Evolutionary conservation across 305 asterid genomes (phyloP).

Genomic region (Plantago coronopus): DNA sequence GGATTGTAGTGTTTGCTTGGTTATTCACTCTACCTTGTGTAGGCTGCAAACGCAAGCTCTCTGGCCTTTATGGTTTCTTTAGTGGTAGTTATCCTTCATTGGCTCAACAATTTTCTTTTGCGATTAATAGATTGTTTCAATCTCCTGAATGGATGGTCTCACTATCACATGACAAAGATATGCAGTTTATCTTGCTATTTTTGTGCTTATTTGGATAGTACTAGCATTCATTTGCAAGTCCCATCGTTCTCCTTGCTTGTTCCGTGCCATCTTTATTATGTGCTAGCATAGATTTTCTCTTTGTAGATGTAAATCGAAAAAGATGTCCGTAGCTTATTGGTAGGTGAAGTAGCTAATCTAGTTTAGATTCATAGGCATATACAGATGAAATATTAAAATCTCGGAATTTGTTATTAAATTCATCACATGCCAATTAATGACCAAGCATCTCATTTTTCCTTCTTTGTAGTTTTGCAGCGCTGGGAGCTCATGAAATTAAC

Average conservation of each 20-base stretch:
- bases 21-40: too few species aligned
- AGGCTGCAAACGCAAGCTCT: too few species aligned
- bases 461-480: too few species aligned
- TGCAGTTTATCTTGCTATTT: conserved; percentile 10
- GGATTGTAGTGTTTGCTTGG: too few species aligned
- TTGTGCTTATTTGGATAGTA: conserved; percentile 11
- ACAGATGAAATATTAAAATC: neutral
- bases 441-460: too few species aligned
- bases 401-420: neutral
- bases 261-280: neutral
- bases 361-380: neutral
- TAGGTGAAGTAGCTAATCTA: neutral
- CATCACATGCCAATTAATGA: too few species aligned
- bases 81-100: too few species aligned
- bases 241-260: neutral
- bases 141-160: too few species aligned
- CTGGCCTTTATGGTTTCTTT: too few species aligned
- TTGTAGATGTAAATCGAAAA: neutral
- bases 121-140: too few species aligned
- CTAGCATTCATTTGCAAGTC: conserved; percentile 12
- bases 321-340: neutral
- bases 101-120: too few species aligned
- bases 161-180: neutral
- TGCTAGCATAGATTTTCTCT: neutral
- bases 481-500: conserved; percentile 20